These are phyloP conservation scores for Pichiaceae sp. DNA, from an alignment of 1,139 yeast genomes.

Conservation along the genomic window DNA sequence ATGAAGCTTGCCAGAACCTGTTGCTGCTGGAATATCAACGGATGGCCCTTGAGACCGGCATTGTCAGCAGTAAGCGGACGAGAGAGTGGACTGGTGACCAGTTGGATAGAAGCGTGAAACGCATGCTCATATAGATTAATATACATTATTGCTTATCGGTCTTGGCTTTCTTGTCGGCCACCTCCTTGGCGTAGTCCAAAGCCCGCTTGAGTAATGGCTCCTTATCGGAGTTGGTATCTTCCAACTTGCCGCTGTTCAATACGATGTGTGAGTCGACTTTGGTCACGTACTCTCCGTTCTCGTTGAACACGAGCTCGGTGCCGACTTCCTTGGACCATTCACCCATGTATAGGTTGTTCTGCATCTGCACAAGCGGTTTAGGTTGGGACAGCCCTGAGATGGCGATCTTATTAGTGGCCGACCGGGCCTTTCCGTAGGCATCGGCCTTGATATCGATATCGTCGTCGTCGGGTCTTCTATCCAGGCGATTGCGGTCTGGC, in stretches of 20 bases:
- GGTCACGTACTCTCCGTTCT: conserved; percentile 41
- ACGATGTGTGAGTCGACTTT: conserved; percentile 22
- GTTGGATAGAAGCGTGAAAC: conserved; percentile 31
- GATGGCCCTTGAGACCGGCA: conserved; percentile 36
- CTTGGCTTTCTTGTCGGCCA: conserved; percentile 2
- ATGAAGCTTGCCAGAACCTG: conserved; percentile 26
- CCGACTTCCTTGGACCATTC: conserved; percentile 77
- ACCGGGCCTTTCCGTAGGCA: background rate
- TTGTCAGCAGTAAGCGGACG: conserved; percentile 44
- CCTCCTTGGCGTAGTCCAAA: conserved; percentile 13
- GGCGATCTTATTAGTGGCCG: conserved; percentile 27
- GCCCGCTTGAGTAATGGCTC: conserved; percentile 17
- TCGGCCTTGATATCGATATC: conserved; percentile 6
- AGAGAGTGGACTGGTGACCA: conserved; percentile 56
- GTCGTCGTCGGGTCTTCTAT: conserved; percentile 1
- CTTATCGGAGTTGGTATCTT: conserved; percentile 11
- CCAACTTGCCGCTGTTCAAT: conserved; percentile 21
- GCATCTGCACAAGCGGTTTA: conserved; percentile 45
- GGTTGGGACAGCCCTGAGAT: conserved; percentile 43
- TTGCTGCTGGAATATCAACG: conserved; percentile 36
- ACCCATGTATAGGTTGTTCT: conserved; percentile 58
- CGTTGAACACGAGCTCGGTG: conserved; percentile 63
- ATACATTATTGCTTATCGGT: background rate
- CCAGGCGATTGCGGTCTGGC: conserved; percentile 6
- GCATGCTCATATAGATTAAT: conserved; percentile 5